phyloP scores from a whole-genome alignment of 257 asterid genomes.

The Nyctanthes arbortristis region DNA sequence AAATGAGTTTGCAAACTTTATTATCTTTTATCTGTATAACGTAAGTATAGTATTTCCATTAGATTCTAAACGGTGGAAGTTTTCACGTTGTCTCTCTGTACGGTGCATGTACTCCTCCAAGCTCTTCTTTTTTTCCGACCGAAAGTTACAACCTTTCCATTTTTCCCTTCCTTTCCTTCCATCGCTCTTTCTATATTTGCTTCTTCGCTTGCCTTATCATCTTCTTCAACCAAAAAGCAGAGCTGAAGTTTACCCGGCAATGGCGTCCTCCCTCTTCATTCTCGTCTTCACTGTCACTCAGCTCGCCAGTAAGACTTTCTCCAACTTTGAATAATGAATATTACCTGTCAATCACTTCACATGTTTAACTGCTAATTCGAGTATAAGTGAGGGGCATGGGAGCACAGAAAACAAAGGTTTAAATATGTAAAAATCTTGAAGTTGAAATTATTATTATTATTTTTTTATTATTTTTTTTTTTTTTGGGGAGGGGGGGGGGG shows the following conservation, averaged over 20 bases:
- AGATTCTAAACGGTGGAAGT: constrained; percentile 11
- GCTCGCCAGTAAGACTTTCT: constrained; percentile 43
- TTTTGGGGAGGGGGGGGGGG: too few species aligned
- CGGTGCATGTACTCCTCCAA: neutral
- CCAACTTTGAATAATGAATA: too few species aligned
- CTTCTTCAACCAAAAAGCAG: neutral
- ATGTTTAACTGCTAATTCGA: too few species aligned
- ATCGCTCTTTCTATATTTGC: neutral
- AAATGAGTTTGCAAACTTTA: too few species aligned
- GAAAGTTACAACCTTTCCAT: neutral
- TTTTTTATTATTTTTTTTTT: too few species aligned
- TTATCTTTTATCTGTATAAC: too few species aligned
- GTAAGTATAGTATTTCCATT: too few species aligned
- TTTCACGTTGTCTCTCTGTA: neutral
- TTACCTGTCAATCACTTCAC: too few species aligned
- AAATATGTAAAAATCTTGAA: too few species aligned
- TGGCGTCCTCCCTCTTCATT: constrained; percentile 34
- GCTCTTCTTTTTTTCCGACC: constrained; percentile 6
- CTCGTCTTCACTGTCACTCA: constrained; percentile 29
- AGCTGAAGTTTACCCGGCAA: constrained; percentile 1
- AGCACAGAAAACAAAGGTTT: too few species aligned
- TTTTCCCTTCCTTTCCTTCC: constrained; percentile 6
- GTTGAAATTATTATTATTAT: too few species aligned
- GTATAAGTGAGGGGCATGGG: too few species aligned
- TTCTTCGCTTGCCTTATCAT: constrained; percentile 3